phyloP scores from a whole-genome alignment of 169 alveolate genomes.

The Cryptosporidium sp. region DNA sequence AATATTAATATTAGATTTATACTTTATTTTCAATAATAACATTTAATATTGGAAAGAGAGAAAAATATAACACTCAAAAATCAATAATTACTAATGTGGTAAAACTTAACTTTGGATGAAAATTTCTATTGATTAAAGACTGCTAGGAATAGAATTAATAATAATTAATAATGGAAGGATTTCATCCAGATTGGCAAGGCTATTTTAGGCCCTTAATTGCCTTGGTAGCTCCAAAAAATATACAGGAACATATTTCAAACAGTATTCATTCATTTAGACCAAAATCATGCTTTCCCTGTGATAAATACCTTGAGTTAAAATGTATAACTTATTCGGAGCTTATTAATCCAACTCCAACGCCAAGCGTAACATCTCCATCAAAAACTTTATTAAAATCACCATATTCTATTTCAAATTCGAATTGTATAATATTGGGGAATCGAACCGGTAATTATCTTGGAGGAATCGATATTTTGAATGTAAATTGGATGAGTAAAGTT shows the following conservation, averaged over 20 bases:
- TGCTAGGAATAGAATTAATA: too few relatives aligned
- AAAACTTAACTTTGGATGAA: not conserved
- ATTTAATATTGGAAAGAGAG: too few relatives aligned
- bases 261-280: slow-evolving; percentile 53
- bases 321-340: slow-evolving; percentile 45
- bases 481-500: slow-evolving; percentile 66
- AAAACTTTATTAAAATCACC: slow-evolving; percentile 15
- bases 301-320: slow-evolving; percentile 35
- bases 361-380: slow-evolving; percentile 46
- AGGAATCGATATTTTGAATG: slow-evolving; percentile 51
- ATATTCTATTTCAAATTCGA: slow-evolving; percentile 23
- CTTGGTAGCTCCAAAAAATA: slow-evolving; percentile 52
- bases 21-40: too few relatives aligned
- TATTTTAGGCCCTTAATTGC: slow-evolving; percentile 66
- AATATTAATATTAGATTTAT: too few relatives aligned
- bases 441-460: slow-evolving; percentile 21
- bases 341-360: not conserved
- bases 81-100: not conserved
- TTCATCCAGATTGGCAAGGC: slow-evolving; percentile 66
- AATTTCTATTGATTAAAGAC: not conserved
- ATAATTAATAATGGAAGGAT: slow-evolving; percentile 54
- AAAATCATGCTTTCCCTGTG: slow-evolving; percentile 24
- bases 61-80: too few relatives aligned
- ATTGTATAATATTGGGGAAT: slow-evolving; percentile 13
- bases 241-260: slow-evolving; percentile 15